A percentile compares a stretch with the other conserved stretches of the same genome.
phyloP scores from a whole-genome alignment of 352 stramenopile species.

The Halophytophthora batemanensis region DNA sequence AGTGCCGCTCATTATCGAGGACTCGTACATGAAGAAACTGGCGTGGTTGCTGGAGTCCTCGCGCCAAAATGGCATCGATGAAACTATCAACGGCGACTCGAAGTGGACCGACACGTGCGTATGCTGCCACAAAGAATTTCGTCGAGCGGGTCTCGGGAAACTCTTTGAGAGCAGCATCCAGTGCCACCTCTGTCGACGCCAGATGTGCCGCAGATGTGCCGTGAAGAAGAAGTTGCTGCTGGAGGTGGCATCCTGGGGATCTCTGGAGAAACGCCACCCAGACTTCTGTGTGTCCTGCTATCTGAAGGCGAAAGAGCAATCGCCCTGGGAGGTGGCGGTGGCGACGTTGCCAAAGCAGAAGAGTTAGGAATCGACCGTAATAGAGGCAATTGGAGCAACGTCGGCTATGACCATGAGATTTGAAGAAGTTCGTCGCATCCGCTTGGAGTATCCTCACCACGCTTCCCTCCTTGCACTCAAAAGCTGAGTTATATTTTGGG shows the following conservation, averaged over 20 bases:
- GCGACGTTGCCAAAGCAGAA: slow-evolving; percentile 29
- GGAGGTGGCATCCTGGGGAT: too few relatives aligned
- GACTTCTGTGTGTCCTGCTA: slow-evolving; percentile 62
- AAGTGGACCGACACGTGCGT: slow-evolving; percentile 18
- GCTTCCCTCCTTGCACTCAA: too few relatives aligned
- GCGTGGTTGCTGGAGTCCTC: slow-evolving; percentile 51
- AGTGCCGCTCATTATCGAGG: slow-evolving; percentile 42
- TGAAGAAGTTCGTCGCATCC: too few relatives aligned
- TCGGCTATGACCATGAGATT: too few relatives aligned
- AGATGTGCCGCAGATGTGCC: slow-evolving; percentile 48
- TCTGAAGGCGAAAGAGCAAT: slow-evolving; percentile 45
- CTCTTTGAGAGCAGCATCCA: slow-evolving; percentile 28
- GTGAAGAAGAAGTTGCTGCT: slow-evolving; percentile 44
- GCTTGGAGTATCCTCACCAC: too few relatives aligned
- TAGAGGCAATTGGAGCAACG: too few relatives aligned
- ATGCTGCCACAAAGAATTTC: slow-evolving; percentile 33
- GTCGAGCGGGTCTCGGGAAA: slow-evolving; percentile 33
- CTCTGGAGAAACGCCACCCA: slow-evolving; percentile 39
- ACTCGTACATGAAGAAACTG: slow-evolving; percentile 64
- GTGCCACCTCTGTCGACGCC: slow-evolving; percentile 37
- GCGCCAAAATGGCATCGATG: slow-evolving; percentile 11
- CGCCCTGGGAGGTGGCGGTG: slow-evolving; percentile 40
- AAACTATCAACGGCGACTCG: slow-evolving; percentile 7
- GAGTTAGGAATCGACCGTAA: too few relatives aligned
- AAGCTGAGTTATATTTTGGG: too few relatives aligned